Base-by-base conservation (phyloP, 2,329 filamentous ascomycete genomes). In the Xylariaceae sp. region DNA sequence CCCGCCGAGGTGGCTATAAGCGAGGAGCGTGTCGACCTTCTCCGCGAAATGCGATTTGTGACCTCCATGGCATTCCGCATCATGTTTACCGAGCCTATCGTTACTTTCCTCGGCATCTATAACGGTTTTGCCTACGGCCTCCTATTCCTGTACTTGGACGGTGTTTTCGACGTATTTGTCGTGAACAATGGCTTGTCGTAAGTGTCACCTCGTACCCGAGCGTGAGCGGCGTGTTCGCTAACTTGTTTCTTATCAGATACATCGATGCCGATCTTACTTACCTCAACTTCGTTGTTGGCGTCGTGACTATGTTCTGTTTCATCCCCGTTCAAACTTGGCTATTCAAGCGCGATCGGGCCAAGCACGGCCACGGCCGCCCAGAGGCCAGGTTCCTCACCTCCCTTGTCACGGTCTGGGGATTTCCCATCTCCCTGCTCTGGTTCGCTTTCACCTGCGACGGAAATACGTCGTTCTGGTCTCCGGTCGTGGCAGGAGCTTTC, bases 51-150 rank as follows among this genome's bases (percentile, higher is more conserved):
- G 19, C 52, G 55, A 19, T 68, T 69, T 42, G 60, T 69, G 19
- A 56, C 61, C 4, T 66, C 65, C 3, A 68, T 68, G 65, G 65
- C 66, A 1, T 61, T 69, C 45, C 53, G 52, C 28, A 68, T 68
- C 46, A 67, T 69, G 60, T 53, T 66, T 22, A 67, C 64, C 1
- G 65, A 69, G 39, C 65, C 65, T 0, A 67, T 69, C 37, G 61
- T 70, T n/a, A 52, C 63, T 11, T 59, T 61, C 41, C 46, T 67
- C 12, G 64, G 61, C 17, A 53, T 66, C 31, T 67, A 67, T 49
- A 69, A 69, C 37, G 65, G 65, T 7, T 68, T 67, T 39, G 62
- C 65, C 3, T 69, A 69, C 41, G 66, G 65, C 6, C 50, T 69
- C 11, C 53, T 68, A 9, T 69, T 66, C 50, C 48, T 68, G 19